Evolutionary conservation across 2,329 filamentous ascomycete genomes (phyloP), one percentile per base, ranked within the genome.

Genomic region (Paraphaeosphaeria sporulosa): DNA sequence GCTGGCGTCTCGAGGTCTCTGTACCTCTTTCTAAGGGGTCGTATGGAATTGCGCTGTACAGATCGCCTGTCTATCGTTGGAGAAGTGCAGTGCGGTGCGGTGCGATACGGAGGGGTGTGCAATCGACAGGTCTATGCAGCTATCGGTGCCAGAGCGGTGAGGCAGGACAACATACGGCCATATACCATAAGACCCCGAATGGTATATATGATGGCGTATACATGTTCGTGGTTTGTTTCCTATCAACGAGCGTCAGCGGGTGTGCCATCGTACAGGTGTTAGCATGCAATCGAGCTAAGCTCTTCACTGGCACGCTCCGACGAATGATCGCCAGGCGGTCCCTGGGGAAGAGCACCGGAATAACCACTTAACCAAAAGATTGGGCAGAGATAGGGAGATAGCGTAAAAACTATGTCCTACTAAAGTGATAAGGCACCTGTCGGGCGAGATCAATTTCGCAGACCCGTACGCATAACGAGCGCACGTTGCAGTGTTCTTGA

Each of bases 1-100:
- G 21, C 10, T 53, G 23, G 38, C 13, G 50, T 53, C 50, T 44
- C 44, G 58, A 59, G 19, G n/a, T 55, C 47, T 57, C 9, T 34
- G 38, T 44, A 12, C 9, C 2, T n/a, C 10, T 19, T 25, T 19
- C 15, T 4, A 4, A 8, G n/a, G 0, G 2, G 5, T 38, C n/a
- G 15, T 46, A 12, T 36, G 40, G 8, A 44, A 15, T n/a, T n/a
- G 13, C 21, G 19, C 32, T n/a, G 10, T 15, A 42, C 34, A 8
- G 34, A n/a, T 40, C 34, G 40, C 13, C 17, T n/a, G 17, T 27
- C 12, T 44, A 3, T 6, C 43, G 10, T 17, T 34, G 13, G 3
- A 27, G 8, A 23, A 12, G 12, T 12, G 34, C 17, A 13, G 30
- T 15, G 34, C 32, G n/a, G 13, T 51, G 32, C 19, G 34, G 38